Evolutionary conservation across 108 stramenopile genomes (phyloP).

Genomic region (Aurantiochytrium sp.): DNA sequence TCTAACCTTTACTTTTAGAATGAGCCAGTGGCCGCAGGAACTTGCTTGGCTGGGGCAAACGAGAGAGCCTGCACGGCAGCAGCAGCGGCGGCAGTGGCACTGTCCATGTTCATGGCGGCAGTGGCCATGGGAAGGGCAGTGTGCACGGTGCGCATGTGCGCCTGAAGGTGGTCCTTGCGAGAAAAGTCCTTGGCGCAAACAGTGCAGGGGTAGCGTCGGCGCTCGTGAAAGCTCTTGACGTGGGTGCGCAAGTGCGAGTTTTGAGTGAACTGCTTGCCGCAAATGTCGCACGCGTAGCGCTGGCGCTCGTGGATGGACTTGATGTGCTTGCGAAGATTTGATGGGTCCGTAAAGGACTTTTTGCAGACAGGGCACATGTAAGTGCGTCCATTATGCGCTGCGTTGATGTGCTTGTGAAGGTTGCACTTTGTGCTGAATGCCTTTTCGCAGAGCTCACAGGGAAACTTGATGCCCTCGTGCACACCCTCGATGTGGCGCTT

Average conservation of each 20-base stretch:
- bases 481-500: conserved; percentile 11
- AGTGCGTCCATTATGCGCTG: background rate
- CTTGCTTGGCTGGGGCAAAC: background rate
- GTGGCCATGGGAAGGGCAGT: background rate
- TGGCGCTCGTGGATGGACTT: conserved; percentile 6
- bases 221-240: background rate
- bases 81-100: background rate
- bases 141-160: background rate
- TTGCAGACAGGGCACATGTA: background rate
- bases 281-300: background rate
- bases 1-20: background rate
- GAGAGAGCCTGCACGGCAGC: background rate
- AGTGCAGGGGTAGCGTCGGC: background rate
- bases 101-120: background rate
- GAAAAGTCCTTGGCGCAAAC: background rate
- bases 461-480: conserved; percentile 4
- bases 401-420: conserved; percentile 13
- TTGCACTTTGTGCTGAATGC: conserved; percentile 13
- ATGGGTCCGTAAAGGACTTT: background rate
- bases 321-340: conserved; percentile 6
- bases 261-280: background rate
- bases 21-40: background rate
- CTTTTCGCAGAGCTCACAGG: background rate
- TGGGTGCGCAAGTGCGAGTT: conserved; percentile 5
- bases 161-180: background rate